phyloP scores from a whole-genome alignment of 1,284 basidiomycete species.

The Exobasidium rhododendri region DNA sequence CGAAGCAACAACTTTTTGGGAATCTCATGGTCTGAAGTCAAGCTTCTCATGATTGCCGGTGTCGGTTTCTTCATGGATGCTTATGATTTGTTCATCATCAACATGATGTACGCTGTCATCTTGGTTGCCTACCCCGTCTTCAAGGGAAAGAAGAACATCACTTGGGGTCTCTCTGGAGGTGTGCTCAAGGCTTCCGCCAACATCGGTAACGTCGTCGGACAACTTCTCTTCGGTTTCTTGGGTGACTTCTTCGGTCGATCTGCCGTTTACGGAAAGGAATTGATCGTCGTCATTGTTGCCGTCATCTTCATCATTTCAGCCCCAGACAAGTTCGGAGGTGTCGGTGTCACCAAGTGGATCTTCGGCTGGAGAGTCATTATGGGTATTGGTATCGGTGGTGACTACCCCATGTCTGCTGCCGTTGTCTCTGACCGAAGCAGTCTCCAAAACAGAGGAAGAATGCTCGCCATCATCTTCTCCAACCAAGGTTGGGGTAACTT shows the following conservation, averaged over 20 bases:
- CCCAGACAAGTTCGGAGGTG: slow-evolving; percentile 41
- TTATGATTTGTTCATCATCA: slow-evolving; percentile 51
- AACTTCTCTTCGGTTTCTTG: slow-evolving; percentile 48
- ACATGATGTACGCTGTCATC: slow-evolving; percentile 49
- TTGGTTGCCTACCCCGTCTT: slow-evolving; percentile 39
- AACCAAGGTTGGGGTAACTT: slow-evolving; percentile 51
- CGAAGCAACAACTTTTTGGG: slow-evolving; percentile 33
- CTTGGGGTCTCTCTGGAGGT: slow-evolving; percentile 50
- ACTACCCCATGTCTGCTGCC: slow-evolving; percentile 70
- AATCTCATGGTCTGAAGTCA: slow-evolving; percentile 45
- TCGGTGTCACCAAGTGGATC: slow-evolving; percentile 49
- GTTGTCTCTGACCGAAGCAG: slow-evolving; percentile 45
- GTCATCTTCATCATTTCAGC: slow-evolving; percentile 50
- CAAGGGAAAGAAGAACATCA: slow-evolving; percentile 37
- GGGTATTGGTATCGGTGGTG: slow-evolving; percentile 66
- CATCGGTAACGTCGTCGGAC: slow-evolving; percentile 50
- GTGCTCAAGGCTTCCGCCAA: slow-evolving; percentile 51
- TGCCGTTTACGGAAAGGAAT: slow-evolving; percentile 51
- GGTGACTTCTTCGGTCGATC: slow-evolving; percentile 50
- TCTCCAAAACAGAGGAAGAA: slow-evolving; percentile 42
- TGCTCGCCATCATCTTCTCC: slow-evolving; percentile 57
- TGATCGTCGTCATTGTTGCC: slow-evolving; percentile 45
- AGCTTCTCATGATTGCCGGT: slow-evolving; percentile 48
- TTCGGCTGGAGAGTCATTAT: slow-evolving; percentile 44
- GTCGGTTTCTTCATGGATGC: slow-evolving; percentile 52